A percentile compares a stretch with the other conserved stretches of the same genome.
phyloP scores from a whole-genome alignment of 345 rosid genomes.

The Bruguiera gymnorhiza region DNA sequence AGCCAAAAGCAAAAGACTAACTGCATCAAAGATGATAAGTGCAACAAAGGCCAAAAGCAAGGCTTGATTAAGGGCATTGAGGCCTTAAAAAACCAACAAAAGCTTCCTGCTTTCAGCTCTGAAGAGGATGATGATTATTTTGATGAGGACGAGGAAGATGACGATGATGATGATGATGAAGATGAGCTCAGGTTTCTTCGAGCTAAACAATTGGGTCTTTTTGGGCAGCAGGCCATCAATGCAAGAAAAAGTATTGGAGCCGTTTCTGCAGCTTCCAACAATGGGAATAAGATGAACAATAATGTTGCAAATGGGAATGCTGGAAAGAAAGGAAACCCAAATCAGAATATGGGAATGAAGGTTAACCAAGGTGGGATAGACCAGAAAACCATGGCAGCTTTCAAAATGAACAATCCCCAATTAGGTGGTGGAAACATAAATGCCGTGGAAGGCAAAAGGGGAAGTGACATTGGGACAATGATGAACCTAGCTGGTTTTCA shows the following conservation, averaged over 20 bases:
- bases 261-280: conserved; percentile 15
- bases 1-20: conserved; percentile 40
- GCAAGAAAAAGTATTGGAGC: conserved; percentile 44
- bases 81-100: conserved; percentile 46
- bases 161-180: conserved; percentile 21
- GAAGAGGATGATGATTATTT: conserved; percentile 45
- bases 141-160: conserved; percentile 42
- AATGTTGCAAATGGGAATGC: conserved; percentile 35
- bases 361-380: conserved; percentile 36
- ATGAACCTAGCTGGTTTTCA: conserved; percentile 49
- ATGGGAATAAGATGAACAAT: conserved; percentile 32
- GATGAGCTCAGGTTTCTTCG: conserved; percentile 38
- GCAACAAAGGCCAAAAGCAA: conserved; percentile 48
- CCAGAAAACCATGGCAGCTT: conserved; percentile 47
- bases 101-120: conserved; percentile 27
- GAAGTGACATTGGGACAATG: conserved; percentile 44
- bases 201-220: conserved; percentile 30
- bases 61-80: conserved; percentile 42
- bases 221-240: conserved; percentile 40
- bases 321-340: conserved; percentile 52
- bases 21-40: conserved; percentile 38
- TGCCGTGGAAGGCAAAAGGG: conserved; percentile 29
- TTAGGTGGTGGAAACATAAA: conserved; percentile 23
- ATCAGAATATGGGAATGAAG: conserved; percentile 42
- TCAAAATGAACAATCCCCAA: conserved; percentile 49